Conservation (phyloP, 2,329 filamentous ascomycete species). For the Elsinoe arachidis region DNA sequence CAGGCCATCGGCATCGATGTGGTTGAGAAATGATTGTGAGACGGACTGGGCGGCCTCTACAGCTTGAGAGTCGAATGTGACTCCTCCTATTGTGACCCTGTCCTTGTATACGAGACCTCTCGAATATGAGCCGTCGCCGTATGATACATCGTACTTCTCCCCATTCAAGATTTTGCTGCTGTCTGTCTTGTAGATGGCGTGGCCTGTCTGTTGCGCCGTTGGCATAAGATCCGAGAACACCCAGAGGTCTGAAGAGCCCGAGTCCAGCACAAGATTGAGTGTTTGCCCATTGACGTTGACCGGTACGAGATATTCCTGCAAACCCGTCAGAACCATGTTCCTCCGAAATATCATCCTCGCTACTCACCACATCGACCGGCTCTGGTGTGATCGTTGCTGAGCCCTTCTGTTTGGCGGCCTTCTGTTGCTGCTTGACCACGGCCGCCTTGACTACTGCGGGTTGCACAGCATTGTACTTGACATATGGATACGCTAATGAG, state of each 20-base stretch:
- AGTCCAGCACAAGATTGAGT: conserved; percentile 62
- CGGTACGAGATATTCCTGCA: conserved; percentile 43
- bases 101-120: conserved; percentile 58
- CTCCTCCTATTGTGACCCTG: conserved; percentile 52
- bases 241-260: conserved; percentile 62
- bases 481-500: conserved; percentile 4
- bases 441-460: conserved; percentile 5
- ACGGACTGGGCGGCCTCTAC: conserved; percentile 57
- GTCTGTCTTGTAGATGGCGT: conserved; percentile 49
- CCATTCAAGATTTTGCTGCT: conserved; percentile 40
- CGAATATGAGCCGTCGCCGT: conserved; percentile 58
- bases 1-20: conserved; percentile 49
- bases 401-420: not conserved
- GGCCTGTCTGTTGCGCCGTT: conserved; percentile 36
- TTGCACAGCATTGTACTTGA: conserved; percentile 7
- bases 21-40: conserved; percentile 44
- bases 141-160: conserved; percentile 51
- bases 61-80: conserved; percentile 52
- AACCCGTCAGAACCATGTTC: not conserved
- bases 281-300: conserved; percentile 56
- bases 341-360: not conserved
- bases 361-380: conserved; percentile 8
- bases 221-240: conserved; percentile 56
- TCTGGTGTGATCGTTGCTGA: conserved; percentile 7
- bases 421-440: conserved; percentile 1